These are phyloP conservation scores for Leccinellum albellum DNA, from an alignment of 768 basidiomycete species.

Conservation along the genomic window DNA sequence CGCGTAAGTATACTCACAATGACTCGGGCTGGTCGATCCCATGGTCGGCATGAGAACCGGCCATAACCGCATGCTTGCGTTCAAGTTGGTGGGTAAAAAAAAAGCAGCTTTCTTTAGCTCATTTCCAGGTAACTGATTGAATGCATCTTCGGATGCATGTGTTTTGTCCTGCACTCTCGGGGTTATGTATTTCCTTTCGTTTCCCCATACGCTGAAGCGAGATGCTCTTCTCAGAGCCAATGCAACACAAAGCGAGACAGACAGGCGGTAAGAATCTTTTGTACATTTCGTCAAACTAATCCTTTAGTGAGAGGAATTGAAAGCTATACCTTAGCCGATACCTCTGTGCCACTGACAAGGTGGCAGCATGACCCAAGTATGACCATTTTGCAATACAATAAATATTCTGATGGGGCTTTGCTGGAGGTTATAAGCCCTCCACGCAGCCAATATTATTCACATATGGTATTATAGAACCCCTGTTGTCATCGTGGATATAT, in stretches of 20 bases:
- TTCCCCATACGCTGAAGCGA: neutral
- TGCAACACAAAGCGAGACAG: neutral
- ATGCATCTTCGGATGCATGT: neutral
- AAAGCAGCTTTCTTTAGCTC: neutral
- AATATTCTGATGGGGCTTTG: slow-evolving; percentile 35
- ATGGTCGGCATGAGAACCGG: neutral
- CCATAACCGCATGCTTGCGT: neutral
- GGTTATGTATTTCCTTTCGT: neutral
- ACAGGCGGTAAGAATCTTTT: neutral
- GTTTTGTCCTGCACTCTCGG: neutral
- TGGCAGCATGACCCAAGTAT: neutral
- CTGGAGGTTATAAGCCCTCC: slow-evolving; percentile 54
- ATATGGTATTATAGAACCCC: neutral
- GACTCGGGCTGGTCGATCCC: neutral
- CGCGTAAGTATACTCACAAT: neutral
- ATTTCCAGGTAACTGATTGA: neutral
- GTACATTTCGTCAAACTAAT: neutral
- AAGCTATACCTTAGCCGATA: neutral
- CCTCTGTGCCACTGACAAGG: neutral
- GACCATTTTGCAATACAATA: neutral
- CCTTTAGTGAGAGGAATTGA: neutral
- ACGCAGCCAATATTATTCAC: neutral
- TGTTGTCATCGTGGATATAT: neutral
- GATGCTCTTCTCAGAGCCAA: neutral
- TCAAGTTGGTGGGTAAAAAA: neutral